These are phyloP conservation scores for Hamiltosporidium tvaerminnensis DNA, from an alignment of 371 early-diverging fungal genomes.

Conservation along the genomic window DNA sequence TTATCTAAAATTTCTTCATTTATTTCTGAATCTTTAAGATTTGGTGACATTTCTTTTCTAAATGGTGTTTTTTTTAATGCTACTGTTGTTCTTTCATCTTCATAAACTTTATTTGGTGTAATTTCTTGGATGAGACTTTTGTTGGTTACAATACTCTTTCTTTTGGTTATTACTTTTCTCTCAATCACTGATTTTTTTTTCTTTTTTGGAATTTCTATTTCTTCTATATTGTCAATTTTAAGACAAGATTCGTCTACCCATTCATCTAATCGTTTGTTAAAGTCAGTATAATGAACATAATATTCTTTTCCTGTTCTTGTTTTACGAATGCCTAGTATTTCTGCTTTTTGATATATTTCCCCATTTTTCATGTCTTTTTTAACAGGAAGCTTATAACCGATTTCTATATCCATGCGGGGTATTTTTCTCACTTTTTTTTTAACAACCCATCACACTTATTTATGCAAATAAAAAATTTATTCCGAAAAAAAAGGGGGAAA, in stretches of 20 bases:
- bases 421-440: no score
- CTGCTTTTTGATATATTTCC: conserved; percentile 65
- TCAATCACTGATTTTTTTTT: conserved; percentile 51
- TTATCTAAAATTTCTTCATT: neutral
- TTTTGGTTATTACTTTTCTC: neutral
- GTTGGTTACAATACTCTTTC: conserved; percentile 20
- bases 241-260: conserved; percentile 69
- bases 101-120: conserved; percentile 11
- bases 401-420: no score
- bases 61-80: no score
- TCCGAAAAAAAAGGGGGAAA: no score
- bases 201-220: conserved; percentile 54
- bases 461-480: no score
- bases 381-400: conserved; percentile 64
- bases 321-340: conserved; percentile 67
- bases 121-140: no score
- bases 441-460: no score
- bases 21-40: neutral
- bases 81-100: conserved; percentile 13
- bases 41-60: neutral
- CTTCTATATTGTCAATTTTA: conserved; percentile 58
- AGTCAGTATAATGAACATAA: conserved; percentile 89
- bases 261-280: conserved; percentile 93
- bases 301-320: conserved; percentile 56
- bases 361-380: conserved; percentile 55